A percentile compares a stretch with the other conserved stretches of the same genome.
Evolutionary conservation across 176 grass and related monocot genomes (phyloP).

Genomic region (Bonia amplexicaulis): DNA sequence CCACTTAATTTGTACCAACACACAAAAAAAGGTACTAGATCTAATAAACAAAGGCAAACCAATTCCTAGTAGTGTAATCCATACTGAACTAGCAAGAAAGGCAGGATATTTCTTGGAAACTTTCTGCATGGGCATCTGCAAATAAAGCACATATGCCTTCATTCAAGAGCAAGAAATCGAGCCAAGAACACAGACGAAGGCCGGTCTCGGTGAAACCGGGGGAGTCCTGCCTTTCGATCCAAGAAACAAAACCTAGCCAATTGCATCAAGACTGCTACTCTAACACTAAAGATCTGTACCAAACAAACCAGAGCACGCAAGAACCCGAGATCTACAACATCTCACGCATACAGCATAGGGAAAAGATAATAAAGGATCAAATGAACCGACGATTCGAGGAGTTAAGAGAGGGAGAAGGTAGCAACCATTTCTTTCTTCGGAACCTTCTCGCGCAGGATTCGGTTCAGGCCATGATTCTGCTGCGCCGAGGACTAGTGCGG

Average conservation of each 20-base stretch:
- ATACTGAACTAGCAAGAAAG: constrained; percentile 15
- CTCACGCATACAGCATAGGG: background rate
- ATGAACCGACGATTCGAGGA: background rate
- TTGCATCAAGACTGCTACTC: background rate
- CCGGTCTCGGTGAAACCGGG: background rate
- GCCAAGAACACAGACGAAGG: background rate
- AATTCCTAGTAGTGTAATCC: background rate
- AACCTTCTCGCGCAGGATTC: background rate
- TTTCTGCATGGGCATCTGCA: constrained; percentile 29
- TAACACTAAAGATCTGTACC: background rate
- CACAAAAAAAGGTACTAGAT: background rate
- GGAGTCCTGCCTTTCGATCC: background rate
- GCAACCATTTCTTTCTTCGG: background rate
- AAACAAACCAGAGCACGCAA: background rate
- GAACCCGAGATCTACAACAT: background rate
- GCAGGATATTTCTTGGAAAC: constrained; percentile 4
- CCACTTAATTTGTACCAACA: background rate
- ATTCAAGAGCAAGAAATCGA: constrained; percentile 2
- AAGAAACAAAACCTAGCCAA: background rate
- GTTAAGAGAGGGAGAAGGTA: background rate
- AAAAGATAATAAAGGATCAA: background rate
- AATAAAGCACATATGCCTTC: constrained; percentile 12
- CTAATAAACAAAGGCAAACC: constrained; percentile 11
- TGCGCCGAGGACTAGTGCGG: background rate
- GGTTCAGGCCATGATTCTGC: constrained; percentile 13